Evolutionary conservation across 139 green algal species (phyloP).

Genomic region (Volvox africanus): DNA sequence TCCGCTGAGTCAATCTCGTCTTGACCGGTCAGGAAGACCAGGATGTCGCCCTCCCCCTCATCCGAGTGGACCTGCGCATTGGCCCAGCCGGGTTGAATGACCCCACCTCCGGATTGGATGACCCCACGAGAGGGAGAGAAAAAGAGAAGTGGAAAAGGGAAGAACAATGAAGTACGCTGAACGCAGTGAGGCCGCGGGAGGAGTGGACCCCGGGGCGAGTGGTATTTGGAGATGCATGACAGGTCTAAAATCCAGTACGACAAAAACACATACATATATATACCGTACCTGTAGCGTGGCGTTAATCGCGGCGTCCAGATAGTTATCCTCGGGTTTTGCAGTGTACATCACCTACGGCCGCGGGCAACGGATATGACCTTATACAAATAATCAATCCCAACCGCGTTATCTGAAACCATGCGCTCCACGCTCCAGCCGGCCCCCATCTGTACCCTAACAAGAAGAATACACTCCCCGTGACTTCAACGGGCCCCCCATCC

Average conservation of each 20-base stretch:
- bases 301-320: slow-evolving; percentile 89
- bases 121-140: neutral
- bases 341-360: slow-evolving; percentile 72
- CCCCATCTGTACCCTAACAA: too few species aligned
- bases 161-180: too few species aligned
- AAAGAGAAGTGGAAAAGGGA: neutral
- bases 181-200: too few species aligned
- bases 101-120: too few species aligned
- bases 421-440: too few species aligned
- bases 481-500: too few species aligned
- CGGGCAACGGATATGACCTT: neutral
- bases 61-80: slow-evolving; percentile 80
- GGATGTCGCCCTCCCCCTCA: slow-evolving; percentile 84
- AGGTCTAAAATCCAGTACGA: neutral
- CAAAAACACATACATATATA: neutral
- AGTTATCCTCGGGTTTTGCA: slow-evolving; percentile 83
- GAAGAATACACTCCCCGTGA: too few species aligned
- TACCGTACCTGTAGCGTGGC: slow-evolving; percentile 79
- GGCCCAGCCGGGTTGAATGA: too few species aligned
- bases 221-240: too few species aligned
- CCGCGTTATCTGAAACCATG: too few species aligned
- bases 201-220: too few species aligned
- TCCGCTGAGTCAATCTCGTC: slow-evolving; percentile 90
- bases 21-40: slow-evolving; percentile 92
- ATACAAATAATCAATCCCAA: too few species aligned